Percentiles rank a stretch among this genome's conserved stretches.
phyloP scores from a whole-genome alignment of 2,329 filamentous ascomycete genomes.

The Cladosporium velox region DNA sequence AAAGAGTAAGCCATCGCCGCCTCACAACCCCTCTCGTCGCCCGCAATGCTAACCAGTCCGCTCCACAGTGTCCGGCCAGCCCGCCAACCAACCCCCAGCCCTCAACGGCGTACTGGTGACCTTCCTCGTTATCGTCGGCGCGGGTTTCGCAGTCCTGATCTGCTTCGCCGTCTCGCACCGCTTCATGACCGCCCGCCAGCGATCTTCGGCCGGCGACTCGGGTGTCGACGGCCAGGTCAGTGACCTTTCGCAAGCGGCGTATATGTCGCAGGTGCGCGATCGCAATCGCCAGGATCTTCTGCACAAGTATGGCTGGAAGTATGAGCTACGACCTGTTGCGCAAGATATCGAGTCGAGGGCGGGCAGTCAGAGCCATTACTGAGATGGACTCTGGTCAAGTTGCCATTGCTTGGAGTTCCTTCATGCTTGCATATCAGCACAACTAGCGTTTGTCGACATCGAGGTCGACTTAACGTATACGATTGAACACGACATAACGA shows the following conservation, averaged over 20 bases:
- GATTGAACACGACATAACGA: neutral
- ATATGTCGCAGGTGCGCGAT: conserved; percentile 20
- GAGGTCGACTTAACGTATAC: neutral
- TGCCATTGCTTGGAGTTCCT: neutral
- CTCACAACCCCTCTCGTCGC: neutral
- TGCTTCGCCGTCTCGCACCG: conserved; percentile 20
- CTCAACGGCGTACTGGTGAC: conserved; percentile 21
- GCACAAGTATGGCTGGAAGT: conserved; percentile 21
- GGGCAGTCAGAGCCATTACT: conserved; percentile 20
- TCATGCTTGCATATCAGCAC: neutral
- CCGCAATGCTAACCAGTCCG: neutral
- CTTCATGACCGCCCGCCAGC: conserved; percentile 12
- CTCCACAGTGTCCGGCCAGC: conserved; percentile 16
- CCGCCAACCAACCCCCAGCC: conserved; percentile 19
- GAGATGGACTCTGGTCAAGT: neutral
- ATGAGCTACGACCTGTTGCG: conserved; percentile 14
- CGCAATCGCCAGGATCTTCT: conserved; percentile 18
- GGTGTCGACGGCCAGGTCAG: conserved; percentile 8
- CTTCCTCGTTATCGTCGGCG: conserved; percentile 48
- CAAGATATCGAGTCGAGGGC: conserved; percentile 13
- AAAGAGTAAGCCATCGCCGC: neutral
- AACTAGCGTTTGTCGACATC: neutral
- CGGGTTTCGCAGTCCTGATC: conserved; percentile 62
- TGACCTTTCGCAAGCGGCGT: conserved; percentile 16
- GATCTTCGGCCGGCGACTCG: neutral